Evolutionary conservation across 225 moss, liverwort and hornwort species (phyloP).

Genomic region (Sphagnum tenellum): DNA sequence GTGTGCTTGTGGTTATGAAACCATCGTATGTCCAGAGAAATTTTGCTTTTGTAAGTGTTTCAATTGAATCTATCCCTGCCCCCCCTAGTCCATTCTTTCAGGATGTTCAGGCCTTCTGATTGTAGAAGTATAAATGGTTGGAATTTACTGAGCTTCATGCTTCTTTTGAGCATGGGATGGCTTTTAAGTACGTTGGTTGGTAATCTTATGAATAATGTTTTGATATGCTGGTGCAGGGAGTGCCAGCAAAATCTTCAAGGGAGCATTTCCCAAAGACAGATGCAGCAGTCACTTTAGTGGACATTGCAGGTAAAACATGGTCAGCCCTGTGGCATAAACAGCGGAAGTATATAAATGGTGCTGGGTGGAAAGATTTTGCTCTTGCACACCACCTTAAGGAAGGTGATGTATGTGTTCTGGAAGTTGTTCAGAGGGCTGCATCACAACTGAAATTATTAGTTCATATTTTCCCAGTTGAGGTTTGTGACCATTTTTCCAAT

Average conservation of each 20-base stretch:
- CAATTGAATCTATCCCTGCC: too few relatives aligned
- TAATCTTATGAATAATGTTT: too few relatives aligned
- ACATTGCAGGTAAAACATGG: slow-evolving; percentile 11
- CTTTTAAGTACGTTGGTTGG: too few relatives aligned
- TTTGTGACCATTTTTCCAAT: too few relatives aligned
- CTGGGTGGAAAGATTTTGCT: slow-evolving; percentile 35
- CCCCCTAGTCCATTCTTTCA: too few relatives aligned
- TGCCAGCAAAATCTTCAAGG: slow-evolving; percentile 26
- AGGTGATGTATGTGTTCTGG: slow-evolving; percentile 35
- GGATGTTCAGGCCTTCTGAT: too few relatives aligned
- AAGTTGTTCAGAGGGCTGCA: slow-evolving; percentile 13
- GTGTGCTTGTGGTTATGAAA: too few relatives aligned
- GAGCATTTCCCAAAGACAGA: slow-evolving; percentile 27
- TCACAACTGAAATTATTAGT: slow-evolving; percentile 8
- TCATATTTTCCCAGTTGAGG: slow-evolving; percentile 28
- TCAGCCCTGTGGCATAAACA: slow-evolving; percentile 24
- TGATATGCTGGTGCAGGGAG: slow-evolving; percentile 16
- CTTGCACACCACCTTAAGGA: slow-evolving; percentile 19
- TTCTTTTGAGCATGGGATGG: too few relatives aligned
- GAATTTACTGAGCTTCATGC: too few relatives aligned
- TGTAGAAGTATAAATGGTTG: too few relatives aligned
- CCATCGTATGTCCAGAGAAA: too few relatives aligned
- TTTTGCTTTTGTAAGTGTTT: too few relatives aligned
- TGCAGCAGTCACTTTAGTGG: slow-evolving; percentile 15
- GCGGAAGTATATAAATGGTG: slow-evolving; percentile 23